Conservation (phyloP, 257 asterid genomes). For the Perilla frutescens region DNA sequence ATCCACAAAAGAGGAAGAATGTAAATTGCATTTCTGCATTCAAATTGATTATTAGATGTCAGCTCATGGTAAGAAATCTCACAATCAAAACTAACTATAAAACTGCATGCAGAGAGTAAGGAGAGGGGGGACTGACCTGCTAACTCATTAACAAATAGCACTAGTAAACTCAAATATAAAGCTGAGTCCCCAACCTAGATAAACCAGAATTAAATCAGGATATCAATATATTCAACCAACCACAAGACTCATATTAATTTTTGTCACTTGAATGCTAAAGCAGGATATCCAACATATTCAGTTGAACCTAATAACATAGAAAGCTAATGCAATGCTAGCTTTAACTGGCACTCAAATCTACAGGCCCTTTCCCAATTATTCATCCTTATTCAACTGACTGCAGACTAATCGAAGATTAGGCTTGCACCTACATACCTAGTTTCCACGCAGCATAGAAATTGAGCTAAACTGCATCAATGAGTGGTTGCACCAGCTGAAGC, state of each 20-base stretch:
- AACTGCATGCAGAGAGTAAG: background rate
- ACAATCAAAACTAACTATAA: slow-evolving; percentile 18
- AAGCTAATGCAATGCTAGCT: slow-evolving; percentile 22
- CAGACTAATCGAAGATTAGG: background rate
- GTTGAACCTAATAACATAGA: background rate
- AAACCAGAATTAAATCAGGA: slow-evolving; percentile 28
- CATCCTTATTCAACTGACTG: slow-evolving; percentile 7
- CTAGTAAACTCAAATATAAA: slow-evolving; percentile 82
- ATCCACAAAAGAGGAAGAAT: slow-evolving; percentile 92
- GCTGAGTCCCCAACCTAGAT: slow-evolving; percentile 94
- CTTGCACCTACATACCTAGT: slow-evolving; percentile 20
- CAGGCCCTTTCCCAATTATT: background rate
- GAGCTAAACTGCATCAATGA: slow-evolving; percentile 15
- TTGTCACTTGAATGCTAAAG: background rate
- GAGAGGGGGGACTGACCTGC: slow-evolving; percentile 56
- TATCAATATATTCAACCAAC: slow-evolving; percentile 23
- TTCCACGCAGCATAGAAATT: background rate
- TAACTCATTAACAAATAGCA: slow-evolving; percentile 82
- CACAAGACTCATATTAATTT: background rate
- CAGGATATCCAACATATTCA: slow-evolving; percentile 21
- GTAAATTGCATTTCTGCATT: slow-evolving; percentile 87
- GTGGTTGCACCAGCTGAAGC: slow-evolving; percentile 22
- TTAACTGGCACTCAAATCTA: slow-evolving; percentile 13
- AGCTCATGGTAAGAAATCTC: slow-evolving; percentile 24
- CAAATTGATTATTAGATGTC: slow-evolving; percentile 34